Percentiles rank a stretch among this genome's conserved stretches.
phyloP scores from a whole-genome alignment of 1,139 yeast genomes.

The Spencermartinsiella ligniputridi region DNA sequence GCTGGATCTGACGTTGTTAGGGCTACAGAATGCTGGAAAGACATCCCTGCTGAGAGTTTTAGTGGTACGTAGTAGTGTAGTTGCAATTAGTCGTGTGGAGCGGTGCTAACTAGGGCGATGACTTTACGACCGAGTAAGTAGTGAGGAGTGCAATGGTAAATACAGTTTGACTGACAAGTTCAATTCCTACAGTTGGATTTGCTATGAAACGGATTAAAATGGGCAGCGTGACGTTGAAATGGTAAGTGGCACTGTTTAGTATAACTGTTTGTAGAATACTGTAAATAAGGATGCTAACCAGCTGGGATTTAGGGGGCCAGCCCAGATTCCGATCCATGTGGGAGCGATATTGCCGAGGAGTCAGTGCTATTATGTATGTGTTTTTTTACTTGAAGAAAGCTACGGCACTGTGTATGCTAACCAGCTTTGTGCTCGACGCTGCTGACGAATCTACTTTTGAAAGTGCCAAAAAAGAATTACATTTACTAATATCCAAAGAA shows the following conservation, averaged over 20 bases:
- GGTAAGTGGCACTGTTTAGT: conserved; percentile 22
- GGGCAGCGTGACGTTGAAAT: conserved; percentile 38
- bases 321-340: conserved; percentile 40
- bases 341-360: conserved; percentile 40
- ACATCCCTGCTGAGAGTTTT: conserved; percentile 35
- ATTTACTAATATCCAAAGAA: conserved; percentile 30
- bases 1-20: conserved; percentile 37
- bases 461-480: conserved; percentile 33
- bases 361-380: conserved; percentile 33
- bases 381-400: too few species aligned
- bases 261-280: too few species aligned
- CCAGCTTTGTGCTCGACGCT: conserved; percentile 33
- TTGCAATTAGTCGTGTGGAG: background rate
- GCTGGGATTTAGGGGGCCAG: conserved; percentile 42
- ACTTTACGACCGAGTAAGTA: conserved; percentile 34
- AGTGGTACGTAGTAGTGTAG: conserved; percentile 21
- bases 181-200: conserved; percentile 40
- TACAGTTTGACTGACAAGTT: conserved; percentile 18
- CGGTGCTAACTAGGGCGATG: conserved; percentile 28
- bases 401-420: too few species aligned
- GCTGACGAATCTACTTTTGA: conserved; percentile 33
- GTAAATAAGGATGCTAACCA: conserved; percentile 7
- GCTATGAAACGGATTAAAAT: conserved; percentile 36
- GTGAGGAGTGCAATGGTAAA: background rate
- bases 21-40: conserved; percentile 40